Base-by-base conservation (phyloP, 371 early-diverging fungal genomes). In the Dichotomocladium elegans region DNA sequence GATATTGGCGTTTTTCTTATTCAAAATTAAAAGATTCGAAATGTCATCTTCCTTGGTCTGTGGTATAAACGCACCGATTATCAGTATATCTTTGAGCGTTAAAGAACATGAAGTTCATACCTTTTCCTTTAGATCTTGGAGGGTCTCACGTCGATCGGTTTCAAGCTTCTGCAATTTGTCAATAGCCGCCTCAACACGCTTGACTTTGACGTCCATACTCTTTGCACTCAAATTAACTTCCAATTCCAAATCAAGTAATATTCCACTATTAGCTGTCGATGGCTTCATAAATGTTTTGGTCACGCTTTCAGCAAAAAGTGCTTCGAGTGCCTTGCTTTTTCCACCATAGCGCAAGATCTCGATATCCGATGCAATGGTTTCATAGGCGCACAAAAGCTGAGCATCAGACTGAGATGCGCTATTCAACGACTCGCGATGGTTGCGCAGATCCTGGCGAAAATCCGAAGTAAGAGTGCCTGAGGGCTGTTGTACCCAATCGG, bases 31-130 rank as follows among this genome's bases (percentile, higher is more conserved):
- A 4, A 89, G 49, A 17, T 86, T 77, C 10, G 92, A 88, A 40
- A 96, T 96, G 60, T 98, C 97, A 65, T 96, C 97, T 48, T 90
- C 72, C 46, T 85, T 84, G 1, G 89, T 77, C 87, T 47, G 14
- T 89, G 61, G 8, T 14, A 11, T 34, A 1, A 31, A n/a, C 2
- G 19, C 5, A n/a, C 27, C 30, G 19, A 22, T 47, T 14, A 7
- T 53, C 3, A 26, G 25, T 26, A n/a, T 0, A 12, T 11, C 30
- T 3, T 35, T 17, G 45, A 17, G 22, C 22, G 15, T 7, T 29
- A 7, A 6, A 35, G 12, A 12, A 4, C 6, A 22, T 4, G n/a
- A 10, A 2, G 5, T 53, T 25, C 45, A 57, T 63, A 89, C 90
- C 72, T 86, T 86, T 19, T 80, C 74, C 63, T 94, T 95, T 53